A percentile compares a stretch with the other conserved stretches of the same genome.
Evolutionary conservation across 192 early-diverging fungal species (phyloP).

Genomic region (Entomortierella lignicola): DNA sequence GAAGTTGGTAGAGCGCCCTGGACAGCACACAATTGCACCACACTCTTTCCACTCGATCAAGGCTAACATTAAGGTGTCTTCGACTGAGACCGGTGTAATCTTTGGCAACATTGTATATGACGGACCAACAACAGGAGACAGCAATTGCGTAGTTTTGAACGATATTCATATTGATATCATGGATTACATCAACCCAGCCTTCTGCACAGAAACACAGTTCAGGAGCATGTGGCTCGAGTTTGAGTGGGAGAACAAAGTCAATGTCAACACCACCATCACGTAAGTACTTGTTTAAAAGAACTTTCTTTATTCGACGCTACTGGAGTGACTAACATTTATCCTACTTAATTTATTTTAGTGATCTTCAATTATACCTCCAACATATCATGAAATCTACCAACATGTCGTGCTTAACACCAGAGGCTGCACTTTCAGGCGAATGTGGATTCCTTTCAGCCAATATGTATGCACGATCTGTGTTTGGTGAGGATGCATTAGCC

Average conservation of each 20-base stretch:
- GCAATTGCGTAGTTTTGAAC: constrained; percentile 94
- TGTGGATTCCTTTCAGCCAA: constrained; percentile 99
- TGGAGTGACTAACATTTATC: too few species aligned
- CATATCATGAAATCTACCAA: constrained; percentile 98
- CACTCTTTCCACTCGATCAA: constrained; percentile 95
- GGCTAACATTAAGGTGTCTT: constrained; percentile 98
- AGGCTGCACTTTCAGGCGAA: constrained; percentile 89
- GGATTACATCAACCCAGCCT: constrained; percentile 97
- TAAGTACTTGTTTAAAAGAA: constrained; percentile 47
- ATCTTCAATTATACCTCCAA: constrained; percentile 87
- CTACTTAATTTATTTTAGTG: constrained; percentile 54
- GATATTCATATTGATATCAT: constrained; percentile 99
- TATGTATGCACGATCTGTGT: constrained; percentile 95
- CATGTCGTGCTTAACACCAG: constrained; percentile 98
- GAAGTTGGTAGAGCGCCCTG: constrained; percentile 95
- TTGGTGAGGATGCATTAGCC: constrained; percentile 98
- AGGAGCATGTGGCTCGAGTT: constrained; percentile 99
- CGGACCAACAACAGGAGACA: constrained; percentile 89
- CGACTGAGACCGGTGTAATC: constrained; percentile 97
- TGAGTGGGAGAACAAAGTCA: constrained; percentile 99
- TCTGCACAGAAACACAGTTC: constrained; percentile 94
- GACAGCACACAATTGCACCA: constrained; percentile 87
- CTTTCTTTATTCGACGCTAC: neutral
- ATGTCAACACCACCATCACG: constrained; percentile 93
- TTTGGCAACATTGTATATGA: constrained; percentile 99